Evolutionary conservation across 306 rosid genomes (phyloP), one percentile per base, ranked within the genome.

Genomic region (Cercis canadensis): DNA sequence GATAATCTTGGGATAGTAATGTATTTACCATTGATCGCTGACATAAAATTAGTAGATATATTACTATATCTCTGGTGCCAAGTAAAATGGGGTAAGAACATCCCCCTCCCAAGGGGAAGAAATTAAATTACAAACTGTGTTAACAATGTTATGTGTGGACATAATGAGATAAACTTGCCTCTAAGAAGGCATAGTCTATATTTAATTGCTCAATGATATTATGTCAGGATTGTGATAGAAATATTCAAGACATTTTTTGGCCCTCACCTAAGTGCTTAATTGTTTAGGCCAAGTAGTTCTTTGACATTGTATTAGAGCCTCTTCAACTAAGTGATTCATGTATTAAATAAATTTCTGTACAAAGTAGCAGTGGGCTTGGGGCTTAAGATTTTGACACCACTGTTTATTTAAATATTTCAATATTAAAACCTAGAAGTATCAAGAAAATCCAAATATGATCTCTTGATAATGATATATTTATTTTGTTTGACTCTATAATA

Each of bases 401-500:
- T 37, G 43, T 24, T 24, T 24, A 24, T 24, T 24, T 24, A 24
- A 8, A 37, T 5, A 37, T 37, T 37, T 37, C 21, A 51, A 61
- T 11, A 19, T 52, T 4, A 19, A 52, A 52, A 19, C 57, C 33
- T 52, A 5, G 39, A n/a, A n/a, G n/a, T n/a, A n/a, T n/a, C n/a
- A n/a, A n/a, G n/a, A 55, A 24, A 47, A 14, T 46, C 31, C 49
- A 13, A 29, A 45, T 46, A 43, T 62, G 11, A 50, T 31, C 56
- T 2, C 3, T 70, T 7, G 2, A 43, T 45, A 24, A 24, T 24
- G 29, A 34, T 50, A n/a, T 6, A 18, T 39, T 17, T 13, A 5
- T 53, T 73, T 19, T 63, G 60, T 50, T 64, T 65, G 44, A 52
- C 52, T 41, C 56, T 71, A 47, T 63, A 57, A 60, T 53, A 5